A percentile compares a stretch with the other conserved stretches of the same genome.
Evolutionary conservation across 108 stramenopile genomes (phyloP).

Genomic region (Stephanodiscus minutulus): DNA sequence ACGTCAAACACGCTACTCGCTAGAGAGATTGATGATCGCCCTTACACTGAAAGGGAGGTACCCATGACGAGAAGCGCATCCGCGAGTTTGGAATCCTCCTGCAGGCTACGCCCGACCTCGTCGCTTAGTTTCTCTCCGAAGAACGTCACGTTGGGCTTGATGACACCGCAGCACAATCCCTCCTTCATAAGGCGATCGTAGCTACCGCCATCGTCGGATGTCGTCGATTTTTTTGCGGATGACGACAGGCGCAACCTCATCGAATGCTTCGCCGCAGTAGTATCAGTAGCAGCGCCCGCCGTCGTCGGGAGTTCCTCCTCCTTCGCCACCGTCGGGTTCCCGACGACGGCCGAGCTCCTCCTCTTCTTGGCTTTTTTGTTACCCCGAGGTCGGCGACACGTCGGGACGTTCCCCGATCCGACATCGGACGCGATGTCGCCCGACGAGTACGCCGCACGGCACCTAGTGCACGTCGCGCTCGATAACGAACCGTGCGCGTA

Average conservation of each 20-base stretch:
- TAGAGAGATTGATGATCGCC: too few relatives aligned
- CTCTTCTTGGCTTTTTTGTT: slow-evolving; percentile 29
- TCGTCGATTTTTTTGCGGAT: background rate
- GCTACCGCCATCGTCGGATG: slow-evolving; percentile 19
- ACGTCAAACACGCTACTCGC: too few relatives aligned
- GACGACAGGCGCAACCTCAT: slow-evolving; percentile 18
- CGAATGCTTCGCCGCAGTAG: slow-evolving; percentile 1
- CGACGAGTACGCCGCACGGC: slow-evolving; percentile 54
- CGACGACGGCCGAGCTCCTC: too few relatives aligned
- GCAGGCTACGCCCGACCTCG: slow-evolving; percentile 57
- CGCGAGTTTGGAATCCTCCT: slow-evolving; percentile 70
- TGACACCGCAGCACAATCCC: slow-evolving; percentile 68
- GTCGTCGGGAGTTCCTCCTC: background rate
- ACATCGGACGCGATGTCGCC: slow-evolving; percentile 62
- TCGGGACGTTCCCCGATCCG: slow-evolving; percentile 55
- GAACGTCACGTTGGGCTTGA: slow-evolving; percentile 86
- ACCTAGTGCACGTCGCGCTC: slow-evolving; percentile 64
- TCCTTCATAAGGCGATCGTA: background rate
- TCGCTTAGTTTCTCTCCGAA: slow-evolving; percentile 80
- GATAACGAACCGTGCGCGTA: slow-evolving; percentile 83
- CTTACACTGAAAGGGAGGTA: slow-evolving; percentile 84
- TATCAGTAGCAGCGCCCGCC: background rate
- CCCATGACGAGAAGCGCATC: slow-evolving; percentile 90
- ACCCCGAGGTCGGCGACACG: slow-evolving; percentile 48
- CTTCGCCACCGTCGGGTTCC: background rate